Conservation (phyloP, 768 basidiomycete genomes). For the Kwoniella newhampshirensis region DNA sequence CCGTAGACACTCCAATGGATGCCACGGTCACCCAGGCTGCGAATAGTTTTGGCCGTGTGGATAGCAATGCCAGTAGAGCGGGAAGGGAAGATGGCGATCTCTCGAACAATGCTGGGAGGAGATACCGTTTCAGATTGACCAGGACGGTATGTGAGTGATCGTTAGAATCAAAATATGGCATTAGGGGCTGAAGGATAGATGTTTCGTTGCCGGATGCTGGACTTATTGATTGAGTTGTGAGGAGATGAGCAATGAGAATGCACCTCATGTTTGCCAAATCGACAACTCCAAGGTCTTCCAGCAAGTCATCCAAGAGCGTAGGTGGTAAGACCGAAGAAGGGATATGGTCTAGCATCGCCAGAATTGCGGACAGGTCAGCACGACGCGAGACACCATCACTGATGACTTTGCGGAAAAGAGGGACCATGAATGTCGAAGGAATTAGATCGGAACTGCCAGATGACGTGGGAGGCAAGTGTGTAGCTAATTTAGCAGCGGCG, state of each 20-base stretch:
- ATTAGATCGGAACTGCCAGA: constrained; percentile 7
- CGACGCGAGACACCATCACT: constrained; percentile 13
- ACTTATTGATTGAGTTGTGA: not conserved
- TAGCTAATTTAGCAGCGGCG: constrained; percentile 12
- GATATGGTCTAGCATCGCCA: constrained; percentile 19
- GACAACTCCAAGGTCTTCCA: constrained; percentile 19
- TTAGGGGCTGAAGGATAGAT: constrained; percentile 14
- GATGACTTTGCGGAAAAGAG: constrained; percentile 25
- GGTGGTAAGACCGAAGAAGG: constrained; percentile 15
- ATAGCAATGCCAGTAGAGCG: constrained; percentile 15
- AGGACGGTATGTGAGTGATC: constrained; percentile 8
- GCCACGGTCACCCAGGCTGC: constrained; percentile 40
- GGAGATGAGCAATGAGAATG: constrained; percentile 24
- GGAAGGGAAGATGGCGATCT: constrained; percentile 6
- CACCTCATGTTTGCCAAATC: constrained; percentile 23
- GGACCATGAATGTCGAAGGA: constrained; percentile 21
- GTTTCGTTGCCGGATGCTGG: no score
- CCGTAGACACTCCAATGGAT: constrained; percentile 29
- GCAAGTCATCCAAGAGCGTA: constrained; percentile 12
- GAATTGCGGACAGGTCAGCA: constrained; percentile 18
- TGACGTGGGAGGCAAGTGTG: not conserved
- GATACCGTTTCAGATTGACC: constrained; percentile 38
- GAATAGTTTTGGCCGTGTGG: constrained; percentile 8
- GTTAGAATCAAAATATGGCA: constrained; percentile 26
- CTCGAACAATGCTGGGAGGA: constrained; percentile 38